phyloP scores from a whole-genome alignment of 1,284 basidiomycete species.

The Xanthoconium separans region DNA sequence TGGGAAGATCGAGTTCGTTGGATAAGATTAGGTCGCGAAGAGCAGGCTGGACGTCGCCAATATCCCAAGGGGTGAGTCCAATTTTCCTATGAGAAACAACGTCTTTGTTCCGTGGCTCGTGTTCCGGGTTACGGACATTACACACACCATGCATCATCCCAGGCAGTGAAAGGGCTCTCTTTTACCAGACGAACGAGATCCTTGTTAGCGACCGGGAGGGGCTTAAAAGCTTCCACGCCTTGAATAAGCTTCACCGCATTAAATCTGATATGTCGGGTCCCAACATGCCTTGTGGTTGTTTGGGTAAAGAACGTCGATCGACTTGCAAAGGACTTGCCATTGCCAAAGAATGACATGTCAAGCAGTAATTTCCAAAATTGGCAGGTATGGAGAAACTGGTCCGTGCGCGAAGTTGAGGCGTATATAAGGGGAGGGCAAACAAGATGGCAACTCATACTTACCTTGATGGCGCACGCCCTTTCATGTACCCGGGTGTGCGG shows the following conservation, averaged over 20 bases:
- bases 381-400: background rate
- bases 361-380: background rate
- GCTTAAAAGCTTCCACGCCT: background rate
- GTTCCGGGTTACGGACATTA: background rate
- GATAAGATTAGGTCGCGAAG: constrained; percentile 54
- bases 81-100: constrained; percentile 44
- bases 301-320: background rate
- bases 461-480: constrained; percentile 36
- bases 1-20: constrained; percentile 48
- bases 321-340: background rate
- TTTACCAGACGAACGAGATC: constrained; percentile 13
- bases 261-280: background rate
- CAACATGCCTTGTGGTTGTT: background rate
- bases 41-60: constrained; percentile 52
- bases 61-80: constrained; percentile 67
- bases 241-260: background rate
- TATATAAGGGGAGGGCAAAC: background rate
- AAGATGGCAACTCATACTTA: constrained; percentile 28
- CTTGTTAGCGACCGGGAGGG: background rate
- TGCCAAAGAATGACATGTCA: background rate
- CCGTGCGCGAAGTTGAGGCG: background rate
- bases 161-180: constrained; percentile 12
- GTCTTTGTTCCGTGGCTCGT: background rate
- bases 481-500: constrained; percentile 44
- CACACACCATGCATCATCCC: constrained; percentile 24